phyloP scores from a whole-genome alignment of 495 filamentous ascomycete genomes.

The Massariosphaeria phaeospora region DNA sequence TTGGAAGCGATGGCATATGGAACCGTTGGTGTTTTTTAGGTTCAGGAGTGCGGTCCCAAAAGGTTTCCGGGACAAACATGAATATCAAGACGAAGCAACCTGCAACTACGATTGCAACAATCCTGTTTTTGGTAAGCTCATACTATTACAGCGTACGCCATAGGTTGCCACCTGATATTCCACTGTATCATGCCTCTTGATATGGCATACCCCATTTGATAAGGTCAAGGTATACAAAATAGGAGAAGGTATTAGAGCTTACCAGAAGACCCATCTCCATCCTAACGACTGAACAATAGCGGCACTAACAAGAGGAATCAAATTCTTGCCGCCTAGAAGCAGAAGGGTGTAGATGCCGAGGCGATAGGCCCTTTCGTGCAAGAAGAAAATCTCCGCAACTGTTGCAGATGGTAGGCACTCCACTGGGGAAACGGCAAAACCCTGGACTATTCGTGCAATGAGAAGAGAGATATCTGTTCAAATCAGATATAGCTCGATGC shows the following conservation, averaged over 20 bases:
- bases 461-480: constrained; percentile 56
- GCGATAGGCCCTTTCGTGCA: constrained; percentile 90
- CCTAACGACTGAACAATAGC: constrained; percentile 69
- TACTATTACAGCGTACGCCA: too few relatives aligned
- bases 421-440: constrained; percentile 82
- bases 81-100: constrained; percentile 71
- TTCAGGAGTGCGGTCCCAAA: constrained; percentile 84
- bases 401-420: constrained; percentile 93
- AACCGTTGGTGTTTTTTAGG: constrained; percentile 43
- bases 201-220: too few relatives aligned
- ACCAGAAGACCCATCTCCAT: constrained; percentile 96
- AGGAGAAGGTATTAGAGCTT: constrained; percentile 32
- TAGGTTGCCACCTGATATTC: too few relatives aligned
- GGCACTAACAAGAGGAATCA: constrained; percentile 83
- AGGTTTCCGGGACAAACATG: constrained; percentile 91
- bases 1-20: constrained; percentile 12
- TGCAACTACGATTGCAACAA: constrained; percentile 79
- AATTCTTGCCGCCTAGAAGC: constrained; percentile 86
- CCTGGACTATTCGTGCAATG: constrained; percentile 78
- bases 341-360: constrained; percentile 94
- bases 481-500: constrained; percentile 3
- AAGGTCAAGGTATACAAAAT: too few relatives aligned
- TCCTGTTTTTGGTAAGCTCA: too few relatives aligned
- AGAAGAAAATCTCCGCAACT: constrained; percentile 93
- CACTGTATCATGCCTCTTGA: too few relatives aligned